A percentile compares a stretch with the other conserved stretches of the same genome.
Conservation (phyloP, 1,284 basidiomycete species). For the Cryptococcus wingfieldii region DNA sequence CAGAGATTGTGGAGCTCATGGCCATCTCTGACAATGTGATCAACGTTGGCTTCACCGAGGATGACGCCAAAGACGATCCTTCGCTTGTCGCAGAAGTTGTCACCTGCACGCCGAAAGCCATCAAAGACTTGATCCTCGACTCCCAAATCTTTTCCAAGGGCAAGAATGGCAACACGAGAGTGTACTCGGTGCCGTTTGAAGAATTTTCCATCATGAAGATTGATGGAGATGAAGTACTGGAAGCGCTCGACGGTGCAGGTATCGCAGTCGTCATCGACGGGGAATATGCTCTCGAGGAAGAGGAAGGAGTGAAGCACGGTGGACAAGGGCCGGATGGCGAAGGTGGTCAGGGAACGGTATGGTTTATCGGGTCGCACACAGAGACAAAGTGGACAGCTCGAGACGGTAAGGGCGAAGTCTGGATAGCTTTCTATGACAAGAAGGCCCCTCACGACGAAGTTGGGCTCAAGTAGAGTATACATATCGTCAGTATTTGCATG, state of each 20-base stretch:
- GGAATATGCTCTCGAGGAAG: constrained; percentile 7
- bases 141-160: constrained; percentile 13
- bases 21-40: constrained; percentile 48
- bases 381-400: constrained; percentile 15
- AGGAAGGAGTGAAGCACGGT: neutral
- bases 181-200: constrained; percentile 29
- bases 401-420: constrained; percentile 21
- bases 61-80: constrained; percentile 32
- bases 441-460: constrained; percentile 18
- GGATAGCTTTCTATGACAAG: constrained; percentile 38
- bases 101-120: constrained; percentile 20
- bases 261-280: constrained; percentile 25
- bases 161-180: constrained; percentile 15
- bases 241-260: constrained; percentile 25
- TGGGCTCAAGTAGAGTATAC: constrained; percentile 11
- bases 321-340: neutral
- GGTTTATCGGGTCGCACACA: constrained; percentile 28
- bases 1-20: constrained; percentile 50
- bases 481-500: neutral
- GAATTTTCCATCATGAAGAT: constrained; percentile 33
- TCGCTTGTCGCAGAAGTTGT: constrained; percentile 26
- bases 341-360: constrained; percentile 22
- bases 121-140: constrained; percentile 12
- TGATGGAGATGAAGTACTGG: constrained; percentile 17
- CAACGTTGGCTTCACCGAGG: constrained; percentile 44